Base-by-base conservation (phyloP, 345 rosid species). In the Zanthoxylum bungeanum region DNA sequence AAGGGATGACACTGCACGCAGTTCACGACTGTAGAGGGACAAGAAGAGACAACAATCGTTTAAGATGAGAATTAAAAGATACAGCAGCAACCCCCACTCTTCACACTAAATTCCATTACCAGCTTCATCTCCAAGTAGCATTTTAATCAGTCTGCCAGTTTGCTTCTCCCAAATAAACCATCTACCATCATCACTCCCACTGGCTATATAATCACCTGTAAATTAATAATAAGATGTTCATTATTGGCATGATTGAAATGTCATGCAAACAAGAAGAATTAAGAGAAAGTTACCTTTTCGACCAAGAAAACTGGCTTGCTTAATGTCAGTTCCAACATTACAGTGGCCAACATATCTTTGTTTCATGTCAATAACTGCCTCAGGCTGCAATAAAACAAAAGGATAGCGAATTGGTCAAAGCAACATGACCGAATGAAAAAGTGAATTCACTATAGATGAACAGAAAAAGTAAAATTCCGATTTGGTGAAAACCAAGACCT, bases 111-210 rank as follows among this genome's bases (percentile, higher is more conserved):
- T 57, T 66, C 28, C 4, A 66, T 78, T 85, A 95, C 99, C 98
- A 44, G 96, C 84, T 72, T 88, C 93, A 84, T 95, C 99, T 62
- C 98, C 99, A 68, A 78, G 80, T 71, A 95, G 93, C 77, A 91
- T 80, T 84, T 92, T 95, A 72, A 92, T 74, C 73, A 92, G 85
- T 81, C 97, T 91, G 50, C 99, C 99, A 11, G 94, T 91, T 75
- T 62, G 68, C 77, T 92, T 95, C 81, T 91, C 98, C 99, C 99
- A 95, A 77, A 95, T 85, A 87, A 95, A 95, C 96, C 99, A 95
- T 80, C 93, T 84, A 67, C 99, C 97, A 72, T 92, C 98, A 73
- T 92, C 99, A 51, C 98, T 95, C 76, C 94, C 97, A 63, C 97
- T 84, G 10, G 96, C 97, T 58, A 95, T 80, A 62, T 80, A 95